A percentile compares a stretch with the other conserved stretches of the same genome.
Conservation (phyloP, 2,329 filamentous ascomycete species). For the Magnaporthales sp. region DNA sequence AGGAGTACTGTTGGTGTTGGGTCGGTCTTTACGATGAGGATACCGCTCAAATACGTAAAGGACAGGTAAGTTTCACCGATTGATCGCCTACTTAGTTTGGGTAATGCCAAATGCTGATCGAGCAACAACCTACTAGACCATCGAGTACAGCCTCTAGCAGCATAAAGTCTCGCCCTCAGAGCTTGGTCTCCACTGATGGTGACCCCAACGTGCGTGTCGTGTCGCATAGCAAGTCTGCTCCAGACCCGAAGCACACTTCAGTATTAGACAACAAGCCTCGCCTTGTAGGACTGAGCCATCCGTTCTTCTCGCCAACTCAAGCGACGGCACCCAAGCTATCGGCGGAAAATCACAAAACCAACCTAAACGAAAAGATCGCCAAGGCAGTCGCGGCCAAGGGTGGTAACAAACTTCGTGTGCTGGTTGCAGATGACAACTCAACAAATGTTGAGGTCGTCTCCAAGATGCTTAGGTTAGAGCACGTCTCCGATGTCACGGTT, state of each 20-base stretch:
- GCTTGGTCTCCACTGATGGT: conserved; percentile 20
- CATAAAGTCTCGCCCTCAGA: conserved; percentile 38
- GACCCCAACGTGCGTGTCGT: conserved; percentile 25
- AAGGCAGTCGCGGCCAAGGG: conserved; percentile 34
- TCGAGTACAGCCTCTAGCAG: conserved; percentile 48
- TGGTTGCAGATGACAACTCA: conserved; percentile 69
- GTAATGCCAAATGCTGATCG: neutral
- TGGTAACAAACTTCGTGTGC: conserved; percentile 60
- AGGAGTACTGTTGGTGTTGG: conserved; percentile 65
- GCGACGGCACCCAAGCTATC: conserved; percentile 25
- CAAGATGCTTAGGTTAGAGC: conserved; percentile 64
- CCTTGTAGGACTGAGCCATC: conserved; percentile 72
- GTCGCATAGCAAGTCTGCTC: conserved; percentile 20
- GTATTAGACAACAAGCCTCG: conserved; percentile 63
- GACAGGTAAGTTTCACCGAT: conserved; percentile 41
- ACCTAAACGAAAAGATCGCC: conserved; percentile 56
- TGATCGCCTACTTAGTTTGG: too few species aligned
- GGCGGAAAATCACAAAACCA: conserved; percentile 51
- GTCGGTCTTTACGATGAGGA: conserved; percentile 73
- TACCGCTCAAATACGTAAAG: conserved; percentile 70
- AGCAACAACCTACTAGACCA: conserved; percentile 22
- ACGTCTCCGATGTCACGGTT: conserved; percentile 80
- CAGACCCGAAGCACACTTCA: conserved; percentile 20
- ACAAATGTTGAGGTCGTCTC: conserved; percentile 52
- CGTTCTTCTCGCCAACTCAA: conserved; percentile 56